Evolutionary conservation across 306 rosid genomes (phyloP), one percentile per base, ranked within the genome.

Genomic region (Fragaria iinumae): DNA sequence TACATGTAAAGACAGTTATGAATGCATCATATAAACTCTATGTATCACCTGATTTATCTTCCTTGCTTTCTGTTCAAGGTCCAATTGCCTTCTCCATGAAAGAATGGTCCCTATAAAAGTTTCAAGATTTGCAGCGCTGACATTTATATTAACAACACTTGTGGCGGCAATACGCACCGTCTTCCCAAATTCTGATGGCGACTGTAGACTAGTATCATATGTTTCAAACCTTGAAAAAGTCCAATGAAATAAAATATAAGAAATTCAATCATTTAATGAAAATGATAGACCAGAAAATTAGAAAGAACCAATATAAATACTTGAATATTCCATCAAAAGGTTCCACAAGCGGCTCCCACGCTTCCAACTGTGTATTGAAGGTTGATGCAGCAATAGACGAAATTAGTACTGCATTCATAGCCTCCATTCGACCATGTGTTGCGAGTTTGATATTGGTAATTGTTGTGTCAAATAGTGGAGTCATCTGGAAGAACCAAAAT

Each of bases 321-420:
- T 92, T 95, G 87, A 95, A 91, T 86, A 95, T 95, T 82, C 97
- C 99, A 84, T 95, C 99, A 66, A 95, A 95, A 59, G 99, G 97
- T 82, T 95, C 99, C 77, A 95, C 89, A 75, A 95, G 86, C 64
- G 99, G 99, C 74, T 95, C 99, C 99, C 99, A 95, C 21, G 97
- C 93, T 88, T 95, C 97, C 82, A 92, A 86, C 80, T 90, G 93
- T 48, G 99, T 86, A 79, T 95, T 95, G 86, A 95, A 95, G 84
- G 97, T 88, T 63, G 99, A 95, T 44, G 97, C 93, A 82, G 97
- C 99, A 83, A 92, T 92, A 36, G 99, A 91, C 78, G 92, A 91
- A 81, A 95, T 88, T 79, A 95, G 85, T 34, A 95, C 98, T 43
- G 97, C 97, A 86, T 95, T 95, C 93, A 95, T 89, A 43, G 89